Conservation (phyloP, 2,329 filamentous ascomycete genomes). For the Trichoderma sp. region DNA sequence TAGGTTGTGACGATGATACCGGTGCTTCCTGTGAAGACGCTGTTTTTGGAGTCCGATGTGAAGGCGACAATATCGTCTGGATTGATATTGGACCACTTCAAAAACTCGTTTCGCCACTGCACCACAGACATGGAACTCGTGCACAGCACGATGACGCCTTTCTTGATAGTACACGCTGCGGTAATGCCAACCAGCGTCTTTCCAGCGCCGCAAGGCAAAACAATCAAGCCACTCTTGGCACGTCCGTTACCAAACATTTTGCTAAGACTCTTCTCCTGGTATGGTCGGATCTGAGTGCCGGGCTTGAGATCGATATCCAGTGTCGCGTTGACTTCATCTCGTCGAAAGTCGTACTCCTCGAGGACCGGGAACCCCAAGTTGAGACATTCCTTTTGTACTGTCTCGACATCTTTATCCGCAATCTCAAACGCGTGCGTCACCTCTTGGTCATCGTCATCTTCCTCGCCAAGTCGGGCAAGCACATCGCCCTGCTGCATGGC, state of each 20-base stretch:
- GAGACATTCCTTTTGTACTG: constrained; percentile 84
- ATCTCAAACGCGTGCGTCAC: constrained; percentile 95
- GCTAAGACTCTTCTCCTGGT: constrained; percentile 94
- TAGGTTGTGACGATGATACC: constrained; percentile 98
- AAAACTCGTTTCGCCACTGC: constrained; percentile 93
- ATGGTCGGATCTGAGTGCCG: constrained; percentile 84
- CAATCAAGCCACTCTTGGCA: constrained; percentile 95
- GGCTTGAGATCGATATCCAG: constrained; percentile 92
- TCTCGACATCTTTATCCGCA: constrained; percentile 74
- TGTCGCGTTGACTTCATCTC: constrained; percentile 83
- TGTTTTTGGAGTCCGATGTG: constrained; percentile 85
- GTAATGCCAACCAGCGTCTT: constrained; percentile 99
- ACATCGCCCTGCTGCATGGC: constrained; percentile 61
- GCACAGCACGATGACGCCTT: constrained; percentile 90
- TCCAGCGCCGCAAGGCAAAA: constrained; percentile 91
- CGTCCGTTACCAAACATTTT: constrained; percentile 99
- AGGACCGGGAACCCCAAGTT: constrained; percentile 83
- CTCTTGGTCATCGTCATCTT: constrained; percentile 81
- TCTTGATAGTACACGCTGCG: constrained; percentile 95
- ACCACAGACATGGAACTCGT: constrained; percentile 98
- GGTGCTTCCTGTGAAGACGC: constrained; percentile 76
- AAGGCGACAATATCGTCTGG: constrained; percentile 93
- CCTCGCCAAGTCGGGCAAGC: constrained; percentile 71
- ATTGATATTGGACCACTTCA: constrained; percentile 96
- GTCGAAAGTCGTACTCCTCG: constrained; percentile 96